Evolutionary conservation across 192 early-diverging fungal species (phyloP).

Genomic region (Fimicolochytrium jonesii): DNA sequence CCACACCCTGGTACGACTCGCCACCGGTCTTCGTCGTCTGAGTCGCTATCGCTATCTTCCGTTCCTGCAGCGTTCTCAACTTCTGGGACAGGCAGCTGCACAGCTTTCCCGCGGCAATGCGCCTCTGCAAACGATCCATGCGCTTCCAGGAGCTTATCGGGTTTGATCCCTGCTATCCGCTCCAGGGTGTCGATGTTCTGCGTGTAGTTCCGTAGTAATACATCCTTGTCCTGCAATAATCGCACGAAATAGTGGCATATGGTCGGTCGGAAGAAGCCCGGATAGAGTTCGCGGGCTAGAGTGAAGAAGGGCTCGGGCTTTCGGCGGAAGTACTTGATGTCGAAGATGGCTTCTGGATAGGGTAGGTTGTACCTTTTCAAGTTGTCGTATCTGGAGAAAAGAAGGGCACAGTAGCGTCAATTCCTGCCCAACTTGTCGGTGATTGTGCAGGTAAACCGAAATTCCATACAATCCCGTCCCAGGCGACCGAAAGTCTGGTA

Average conservation of each 20-base stretch:
- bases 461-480: conserved; percentile 91
- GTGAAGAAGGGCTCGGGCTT: conserved; percentile 85
- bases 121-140: conserved; percentile 90
- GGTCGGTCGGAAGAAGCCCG: conserved; percentile 71
- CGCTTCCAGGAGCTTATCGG: conserved; percentile 72
- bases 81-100: conserved; percentile 20
- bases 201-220: conserved; percentile 82
- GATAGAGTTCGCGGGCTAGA: conserved; percentile 87
- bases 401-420: not conserved
- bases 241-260: conserved; percentile 83
- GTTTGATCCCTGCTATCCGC: conserved; percentile 70
- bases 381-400: conserved; percentile 52
- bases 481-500: conserved; percentile 92
- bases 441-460: not conserved
- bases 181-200: conserved; percentile 98
- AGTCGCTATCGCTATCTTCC: conserved; percentile 2
- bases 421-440: not conserved
- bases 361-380: conserved; percentile 84
- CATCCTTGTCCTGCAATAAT: conserved; percentile 63
- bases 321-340: conserved; percentile 80
- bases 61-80: not conserved
- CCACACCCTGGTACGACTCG: conserved; percentile 16
- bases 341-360: conserved; percentile 93
- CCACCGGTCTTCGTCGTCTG: conserved; percentile 5
- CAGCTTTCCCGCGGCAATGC: conserved; percentile 65